A percentile compares a stretch with the other conserved stretches of the same genome.
Conservation (phyloP, 208 protist species). For the Vickermania ingenoplastis region DNA sequence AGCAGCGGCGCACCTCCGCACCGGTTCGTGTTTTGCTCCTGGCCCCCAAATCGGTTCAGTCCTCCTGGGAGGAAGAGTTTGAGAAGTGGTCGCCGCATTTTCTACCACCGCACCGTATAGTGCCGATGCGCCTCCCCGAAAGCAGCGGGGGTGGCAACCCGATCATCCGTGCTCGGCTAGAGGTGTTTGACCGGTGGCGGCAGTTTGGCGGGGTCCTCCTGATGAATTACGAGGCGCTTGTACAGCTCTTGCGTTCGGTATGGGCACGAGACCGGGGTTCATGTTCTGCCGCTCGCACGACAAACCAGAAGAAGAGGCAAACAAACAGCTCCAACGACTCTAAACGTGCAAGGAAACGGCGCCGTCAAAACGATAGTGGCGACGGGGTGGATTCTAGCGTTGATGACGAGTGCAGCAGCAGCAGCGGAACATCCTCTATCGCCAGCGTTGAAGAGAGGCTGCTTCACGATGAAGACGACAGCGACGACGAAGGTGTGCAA, state of each 20-base stretch:
- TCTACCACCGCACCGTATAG: conserved; percentile 28
- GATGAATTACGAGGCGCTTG: conserved; percentile 67
- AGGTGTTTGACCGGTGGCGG: conserved; percentile 35
- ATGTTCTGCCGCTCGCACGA: too few relatives aligned
- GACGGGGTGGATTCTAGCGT: not conserved
- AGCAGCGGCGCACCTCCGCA: not conserved
- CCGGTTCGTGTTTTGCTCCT: conserved; percentile 45
- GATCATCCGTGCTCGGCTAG: conserved; percentile 12
- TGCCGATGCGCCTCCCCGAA: conserved; percentile 18
- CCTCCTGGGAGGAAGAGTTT: conserved; percentile 57
- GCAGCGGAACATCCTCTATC: too few relatives aligned
- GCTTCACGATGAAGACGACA: not conserved
- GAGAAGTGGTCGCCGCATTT: conserved; percentile 45
- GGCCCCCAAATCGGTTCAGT: conserved; percentile 64
- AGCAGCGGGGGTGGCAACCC: not conserved
- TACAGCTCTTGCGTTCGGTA: conserved; percentile 37
- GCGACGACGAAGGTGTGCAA: not conserved
- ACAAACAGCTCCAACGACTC: not conserved
- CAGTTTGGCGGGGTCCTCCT: conserved; percentile 55
- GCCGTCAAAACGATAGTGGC: not conserved
- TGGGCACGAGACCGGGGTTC: conserved; percentile 13
- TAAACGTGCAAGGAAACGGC: not conserved
- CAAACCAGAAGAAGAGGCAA: conserved; percentile 6
- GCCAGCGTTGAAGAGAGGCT: too few relatives aligned
- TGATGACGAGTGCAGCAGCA: not conserved